Percentiles rank a stretch among this genome's conserved stretches.
phyloP scores from a whole-genome alignment of 352 stramenopile genomes.

The Pythium scleroteichum region DNA sequence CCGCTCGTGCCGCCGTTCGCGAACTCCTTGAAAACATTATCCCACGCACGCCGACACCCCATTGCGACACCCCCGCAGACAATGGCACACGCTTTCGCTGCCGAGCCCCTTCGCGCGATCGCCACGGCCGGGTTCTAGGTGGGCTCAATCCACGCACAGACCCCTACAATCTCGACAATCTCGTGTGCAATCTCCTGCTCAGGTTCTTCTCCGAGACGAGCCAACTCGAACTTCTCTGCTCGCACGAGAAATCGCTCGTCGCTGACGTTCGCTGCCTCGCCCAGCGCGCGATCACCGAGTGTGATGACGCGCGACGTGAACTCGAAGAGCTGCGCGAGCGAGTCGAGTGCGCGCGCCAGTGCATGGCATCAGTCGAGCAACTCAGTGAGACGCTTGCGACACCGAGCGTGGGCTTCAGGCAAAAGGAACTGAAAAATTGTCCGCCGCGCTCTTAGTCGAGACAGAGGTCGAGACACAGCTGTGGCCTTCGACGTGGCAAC shows the following conservation, averaged over 20 bases:
- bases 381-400: neutral
- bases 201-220: constrained; percentile 7
- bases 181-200: constrained; percentile 5
- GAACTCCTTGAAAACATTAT: no score
- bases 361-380: no score
- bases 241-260: constrained; percentile 5
- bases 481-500: constrained; percentile 9
- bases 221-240: neutral
- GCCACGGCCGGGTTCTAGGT: no score
- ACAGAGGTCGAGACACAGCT: neutral
- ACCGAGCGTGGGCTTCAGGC: no score
- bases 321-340: neutral
- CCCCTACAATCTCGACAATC: neutral
- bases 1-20: no score
- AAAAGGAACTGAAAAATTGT: neutral
- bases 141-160: neutral
- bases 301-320: constrained; percentile 12
- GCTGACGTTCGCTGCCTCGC: constrained; percentile 4
- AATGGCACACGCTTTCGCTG: no score
- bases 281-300: neutral
- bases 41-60: no score
- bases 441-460: no score
- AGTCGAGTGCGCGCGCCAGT: neutral
- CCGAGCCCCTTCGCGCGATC: no score
- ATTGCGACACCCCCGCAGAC: no score